These are phyloP conservation scores for Theileria annulata DNA, from an alignment of 169 alveolate genomes.

Conservation along the genomic window DNA sequence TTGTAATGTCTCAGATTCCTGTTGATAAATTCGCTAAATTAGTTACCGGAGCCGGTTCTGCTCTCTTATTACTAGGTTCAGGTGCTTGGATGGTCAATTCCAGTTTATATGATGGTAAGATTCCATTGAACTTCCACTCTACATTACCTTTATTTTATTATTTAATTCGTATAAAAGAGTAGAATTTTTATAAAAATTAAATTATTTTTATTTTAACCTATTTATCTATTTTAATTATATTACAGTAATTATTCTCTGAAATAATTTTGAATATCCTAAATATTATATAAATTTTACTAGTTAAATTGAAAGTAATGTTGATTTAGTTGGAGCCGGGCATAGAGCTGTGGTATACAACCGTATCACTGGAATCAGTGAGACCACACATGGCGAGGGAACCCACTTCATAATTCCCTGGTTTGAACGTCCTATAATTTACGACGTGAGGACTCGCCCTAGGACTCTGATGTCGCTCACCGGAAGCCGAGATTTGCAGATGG, in stretches of 20 bases:
- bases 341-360: conserved; percentile 90
- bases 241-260: not conserved
- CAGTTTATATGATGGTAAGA: conserved; percentile 56
- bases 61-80: conserved; percentile 40
- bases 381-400: conserved; percentile 93
- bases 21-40: conserved; percentile 18
- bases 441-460: conserved; percentile 91
- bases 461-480: conserved; percentile 92
- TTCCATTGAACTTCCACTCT: too few species aligned
- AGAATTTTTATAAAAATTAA: not conserved
- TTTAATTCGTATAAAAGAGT: too few species aligned
- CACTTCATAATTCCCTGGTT: conserved; percentile 93
- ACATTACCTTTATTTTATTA: not conserved
- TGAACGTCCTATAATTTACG: conserved; percentile 93
- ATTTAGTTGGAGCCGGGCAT: conserved; percentile 92
- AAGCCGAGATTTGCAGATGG: conserved; percentile 92
- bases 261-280: too few species aligned
- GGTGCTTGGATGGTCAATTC: conserved; percentile 26
- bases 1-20: conserved; percentile 20
- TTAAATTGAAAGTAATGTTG: not conserved
- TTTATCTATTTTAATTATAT: not conserved
- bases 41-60: conserved; percentile 59
- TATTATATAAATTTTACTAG: not conserved
- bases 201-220: not conserved
- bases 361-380: conserved; percentile 75